phyloP scores from a whole-genome alignment of 176 grass and related monocot genomes.

The Avena eriantha region DNA sequence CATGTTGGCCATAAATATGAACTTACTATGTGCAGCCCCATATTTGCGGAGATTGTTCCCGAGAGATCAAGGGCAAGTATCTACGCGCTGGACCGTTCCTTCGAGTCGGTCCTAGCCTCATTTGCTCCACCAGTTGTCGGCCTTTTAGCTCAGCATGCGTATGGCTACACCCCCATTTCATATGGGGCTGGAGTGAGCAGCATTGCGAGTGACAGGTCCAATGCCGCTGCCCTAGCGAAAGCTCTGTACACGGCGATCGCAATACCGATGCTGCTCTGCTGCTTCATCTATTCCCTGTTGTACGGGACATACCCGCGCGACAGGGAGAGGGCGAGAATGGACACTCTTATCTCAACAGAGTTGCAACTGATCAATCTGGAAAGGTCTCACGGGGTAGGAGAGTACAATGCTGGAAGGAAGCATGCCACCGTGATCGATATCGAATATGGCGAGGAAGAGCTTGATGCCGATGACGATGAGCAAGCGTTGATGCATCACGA shows the following conservation, averaged over 20 bases:
- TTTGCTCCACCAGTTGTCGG: conserved; percentile 81
- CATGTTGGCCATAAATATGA: conserved; percentile 18
- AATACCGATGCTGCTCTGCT: conserved; percentile 80
- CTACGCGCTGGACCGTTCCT: conserved; percentile 87
- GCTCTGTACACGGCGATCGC: conserved; percentile 77
- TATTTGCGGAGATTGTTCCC: conserved; percentile 94
- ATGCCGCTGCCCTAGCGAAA: conserved; percentile 77
- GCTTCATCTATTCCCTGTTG: conserved; percentile 80
- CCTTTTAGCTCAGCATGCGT: conserved; percentile 67
- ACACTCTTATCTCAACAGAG: conserved; percentile 66
- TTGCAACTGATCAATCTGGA: conserved; percentile 65
- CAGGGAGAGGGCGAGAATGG: conserved; percentile 82
- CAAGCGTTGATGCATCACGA: conserved; percentile 46
- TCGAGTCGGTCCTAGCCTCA: conserved; percentile 77
- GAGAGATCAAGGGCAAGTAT: conserved; percentile 87
- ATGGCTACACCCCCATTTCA: conserved; percentile 66
- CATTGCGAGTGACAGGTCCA: conserved; percentile 51
- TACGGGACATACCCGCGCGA: conserved; percentile 76
- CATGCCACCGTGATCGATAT: conserved; percentile 56
- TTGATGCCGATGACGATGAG: conserved; percentile 45
- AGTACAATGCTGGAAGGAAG: conserved; percentile 30
- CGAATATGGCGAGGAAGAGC: conserved; percentile 48
- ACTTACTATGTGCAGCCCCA: conserved; percentile 65
- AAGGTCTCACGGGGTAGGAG: conserved; percentile 2
- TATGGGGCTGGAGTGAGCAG: conserved; percentile 22